A percentile compares a stretch with the other conserved stretches of the same genome.
Conservation (phyloP, 768 basidiomycete species). For the Trametes cingulata region DNA sequence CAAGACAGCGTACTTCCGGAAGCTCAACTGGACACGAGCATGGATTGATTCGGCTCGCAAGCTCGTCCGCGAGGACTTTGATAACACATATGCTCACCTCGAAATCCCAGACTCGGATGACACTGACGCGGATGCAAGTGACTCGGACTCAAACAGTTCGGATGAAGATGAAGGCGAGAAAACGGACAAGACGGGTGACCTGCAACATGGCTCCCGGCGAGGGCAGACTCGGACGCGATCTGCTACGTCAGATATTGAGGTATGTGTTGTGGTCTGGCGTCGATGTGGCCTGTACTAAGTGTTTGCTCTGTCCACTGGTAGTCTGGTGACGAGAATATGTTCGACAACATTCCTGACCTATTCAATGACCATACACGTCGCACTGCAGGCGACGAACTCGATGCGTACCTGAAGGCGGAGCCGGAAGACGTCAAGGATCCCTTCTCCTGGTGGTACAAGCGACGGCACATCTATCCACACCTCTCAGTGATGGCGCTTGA, state of each 20-base stretch:
- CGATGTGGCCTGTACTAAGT: too few species aligned
- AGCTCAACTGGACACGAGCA: neutral
- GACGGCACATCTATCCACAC: conserved; percentile 26
- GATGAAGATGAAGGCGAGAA: too few species aligned
- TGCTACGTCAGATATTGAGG: too few species aligned
- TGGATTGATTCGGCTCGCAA: conserved; percentile 12
- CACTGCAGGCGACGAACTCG: conserved; percentile 18
- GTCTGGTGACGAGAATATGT: too few species aligned
- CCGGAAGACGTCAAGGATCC: conserved; percentile 28
- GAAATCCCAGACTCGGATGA: neutral
- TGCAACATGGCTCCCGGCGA: too few species aligned
- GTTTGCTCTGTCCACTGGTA: too few species aligned
- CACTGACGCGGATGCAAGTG: neutral
- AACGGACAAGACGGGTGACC: too few species aligned
- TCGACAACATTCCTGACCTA: too few species aligned
- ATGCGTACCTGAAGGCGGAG: conserved; percentile 30
- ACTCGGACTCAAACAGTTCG: too few species aligned
- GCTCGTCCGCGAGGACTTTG: neutral
- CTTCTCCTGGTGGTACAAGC: conserved; percentile 35
- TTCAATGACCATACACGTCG: too few species aligned
- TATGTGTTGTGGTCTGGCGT: too few species aligned
- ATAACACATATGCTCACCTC: neutral
- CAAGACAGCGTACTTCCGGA: conserved; percentile 18
- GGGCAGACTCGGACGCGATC: too few species aligned
- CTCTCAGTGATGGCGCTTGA: conserved; percentile 38